Percentiles rank a stretch among this genome's conserved stretches.
Evolutionary conservation across 768 basidiomycete species (phyloP).

Genomic region (Termitomyces sp.): DNA sequence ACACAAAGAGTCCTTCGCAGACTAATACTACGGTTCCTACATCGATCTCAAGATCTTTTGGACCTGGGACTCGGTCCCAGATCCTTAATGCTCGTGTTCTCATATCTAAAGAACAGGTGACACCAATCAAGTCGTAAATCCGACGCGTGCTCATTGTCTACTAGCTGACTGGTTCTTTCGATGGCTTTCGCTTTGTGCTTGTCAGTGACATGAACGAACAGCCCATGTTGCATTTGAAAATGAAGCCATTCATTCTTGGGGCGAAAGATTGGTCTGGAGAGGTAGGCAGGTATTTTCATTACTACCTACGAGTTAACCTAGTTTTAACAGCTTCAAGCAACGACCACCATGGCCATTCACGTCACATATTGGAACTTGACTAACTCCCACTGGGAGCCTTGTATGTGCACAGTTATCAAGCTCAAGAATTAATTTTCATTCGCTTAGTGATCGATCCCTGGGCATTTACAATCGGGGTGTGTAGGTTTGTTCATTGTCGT

Average conservation of each 20-base stretch:
- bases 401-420: slow-evolving; percentile 32
- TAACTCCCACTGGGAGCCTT: slow-evolving; percentile 97
- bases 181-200: slow-evolving; percentile 88
- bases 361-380: slow-evolving; percentile 96
- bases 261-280: slow-evolving; percentile 94
- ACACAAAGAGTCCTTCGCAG: not conserved
- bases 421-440: slow-evolving; percentile 2
- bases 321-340: slow-evolving; percentile 65
- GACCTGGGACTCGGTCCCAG: slow-evolving; percentile 8
- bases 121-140: slow-evolving; percentile 5
- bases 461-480: slow-evolving; percentile 73
- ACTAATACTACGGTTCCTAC: slow-evolving; percentile 2
- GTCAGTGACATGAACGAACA: slow-evolving; percentile 96
- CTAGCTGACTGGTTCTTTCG: slow-evolving; percentile 80
- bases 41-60: slow-evolving; percentile 6
- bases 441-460: slow-evolving; percentile 90
- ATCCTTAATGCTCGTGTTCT: slow-evolving; percentile 34
- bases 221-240: slow-evolving; percentile 84
- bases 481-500: not conserved
- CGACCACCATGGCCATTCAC: slow-evolving; percentile 72
- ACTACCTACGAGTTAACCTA: not conserved
- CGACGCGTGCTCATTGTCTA: slow-evolving; percentile 2
- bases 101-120: slow-evolving; percentile 79
- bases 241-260: slow-evolving; percentile 76
- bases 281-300: slow-evolving; percentile 34